A percentile compares a stretch with the other conserved stretches of the same genome.
Conservation (phyloP, 176 grass and related monocot genomes). For the Thinopyrum elongatum region DNA sequence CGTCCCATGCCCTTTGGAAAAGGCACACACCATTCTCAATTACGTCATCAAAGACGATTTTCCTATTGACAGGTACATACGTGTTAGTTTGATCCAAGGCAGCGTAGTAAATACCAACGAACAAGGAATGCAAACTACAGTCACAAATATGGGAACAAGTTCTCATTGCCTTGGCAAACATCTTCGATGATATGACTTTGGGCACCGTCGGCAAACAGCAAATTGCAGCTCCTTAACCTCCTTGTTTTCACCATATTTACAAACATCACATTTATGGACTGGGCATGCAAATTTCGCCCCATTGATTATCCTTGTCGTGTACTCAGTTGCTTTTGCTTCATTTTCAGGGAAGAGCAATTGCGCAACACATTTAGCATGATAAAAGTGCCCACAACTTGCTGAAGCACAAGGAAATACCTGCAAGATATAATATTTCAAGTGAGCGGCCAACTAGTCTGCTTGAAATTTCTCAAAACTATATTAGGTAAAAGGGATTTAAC, state of each 20-base stretch:
- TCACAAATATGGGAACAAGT: background rate
- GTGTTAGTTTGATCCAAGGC: background rate
- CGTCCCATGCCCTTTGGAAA: constrained; percentile 56
- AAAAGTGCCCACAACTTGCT: constrained; percentile 67
- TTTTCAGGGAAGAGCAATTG: constrained; percentile 48
- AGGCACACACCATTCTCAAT: constrained; percentile 45
- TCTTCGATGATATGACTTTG: constrained; percentile 77
- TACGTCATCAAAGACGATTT: constrained; percentile 47
- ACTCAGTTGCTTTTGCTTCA: constrained; percentile 47
- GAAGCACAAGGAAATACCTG: constrained; percentile 73
- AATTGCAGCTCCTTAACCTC: constrained; percentile 48
- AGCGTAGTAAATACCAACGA: background rate
- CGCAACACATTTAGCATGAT: constrained; percentile 73
- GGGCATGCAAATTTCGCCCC: constrained; percentile 67
- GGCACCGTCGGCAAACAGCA: constrained; percentile 65
- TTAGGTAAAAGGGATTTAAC: constrained; percentile 37
- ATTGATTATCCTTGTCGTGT: constrained; percentile 41
- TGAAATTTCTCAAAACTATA: constrained; percentile 7
- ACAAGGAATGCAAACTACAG: background rate
- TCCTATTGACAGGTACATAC: constrained; percentile 22
- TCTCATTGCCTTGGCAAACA: constrained; percentile 63
- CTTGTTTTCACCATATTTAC: constrained; percentile 65
- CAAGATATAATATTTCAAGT: constrained; percentile 4
- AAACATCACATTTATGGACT: constrained; percentile 57
- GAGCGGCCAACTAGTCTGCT: background rate